Percentiles rank a stretch among this genome's conserved stretches.
Evolutionary conservation across 495 filamentous ascomycete species (phyloP).

Genomic region (Penicillium flavigenum): DNA sequence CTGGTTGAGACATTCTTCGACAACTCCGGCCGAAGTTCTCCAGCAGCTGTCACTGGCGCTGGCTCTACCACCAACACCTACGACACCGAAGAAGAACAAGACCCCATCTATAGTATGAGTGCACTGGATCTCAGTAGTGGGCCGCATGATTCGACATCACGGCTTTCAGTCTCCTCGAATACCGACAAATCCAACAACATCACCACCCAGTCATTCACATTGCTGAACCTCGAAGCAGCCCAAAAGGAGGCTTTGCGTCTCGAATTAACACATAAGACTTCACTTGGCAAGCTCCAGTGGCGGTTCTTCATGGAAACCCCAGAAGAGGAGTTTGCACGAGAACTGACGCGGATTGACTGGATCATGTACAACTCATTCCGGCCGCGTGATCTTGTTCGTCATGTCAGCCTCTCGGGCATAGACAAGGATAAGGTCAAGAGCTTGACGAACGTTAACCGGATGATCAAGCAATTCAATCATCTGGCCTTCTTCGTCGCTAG

Average conservation of each 20-base stretch:
- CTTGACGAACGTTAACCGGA: constrained; percentile 82
- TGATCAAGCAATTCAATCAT: constrained; percentile 96
- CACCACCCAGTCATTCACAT: constrained; percentile 46
- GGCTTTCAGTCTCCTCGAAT: constrained; percentile 43
- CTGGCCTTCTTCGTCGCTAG: constrained; percentile 88
- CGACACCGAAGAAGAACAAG: constrained; percentile 39
- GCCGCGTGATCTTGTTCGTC: constrained; percentile 88
- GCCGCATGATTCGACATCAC: constrained; percentile 37
- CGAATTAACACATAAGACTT: constrained; percentile 56
- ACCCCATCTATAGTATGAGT: constrained; percentile 46
- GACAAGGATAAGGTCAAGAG: constrained; percentile 74
- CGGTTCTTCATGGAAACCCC: constrained; percentile 76
- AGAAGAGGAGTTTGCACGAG: constrained; percentile 81
- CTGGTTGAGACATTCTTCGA: constrained; percentile 40
- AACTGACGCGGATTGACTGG: constrained; percentile 96
- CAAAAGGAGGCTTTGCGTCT: constrained; percentile 69
- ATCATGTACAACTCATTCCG: constrained; percentile 94
- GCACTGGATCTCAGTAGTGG: constrained; percentile 47
- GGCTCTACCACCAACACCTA: constrained; percentile 24
- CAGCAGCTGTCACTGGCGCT: constrained; percentile 36
- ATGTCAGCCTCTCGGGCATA: constrained; percentile 73
- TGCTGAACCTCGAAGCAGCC: constrained; percentile 64
- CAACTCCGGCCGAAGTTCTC: constrained; percentile 41
- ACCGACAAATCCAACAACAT: constrained; percentile 41
- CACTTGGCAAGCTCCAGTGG: constrained; percentile 77